Conservation (phyloP, 768 basidiomycete genomes). For the Amanita subjunquillea region DNA sequence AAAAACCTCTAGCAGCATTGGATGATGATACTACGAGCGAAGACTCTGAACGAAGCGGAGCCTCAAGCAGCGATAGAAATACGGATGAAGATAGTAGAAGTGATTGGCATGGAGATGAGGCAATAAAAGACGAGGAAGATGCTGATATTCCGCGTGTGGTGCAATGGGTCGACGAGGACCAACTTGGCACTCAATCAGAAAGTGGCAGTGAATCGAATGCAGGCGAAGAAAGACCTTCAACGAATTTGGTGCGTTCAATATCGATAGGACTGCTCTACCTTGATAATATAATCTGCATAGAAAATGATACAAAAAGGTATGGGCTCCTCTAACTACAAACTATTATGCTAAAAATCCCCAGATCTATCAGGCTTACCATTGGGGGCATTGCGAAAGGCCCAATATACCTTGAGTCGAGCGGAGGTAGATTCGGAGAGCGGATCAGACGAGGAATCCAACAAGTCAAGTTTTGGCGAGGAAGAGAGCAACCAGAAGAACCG, state of each 20-base stretch:
- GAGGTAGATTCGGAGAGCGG: constrained; percentile 29
- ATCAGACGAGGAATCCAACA: constrained; percentile 10
- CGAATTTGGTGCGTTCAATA: neutral
- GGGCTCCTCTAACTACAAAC: neutral
- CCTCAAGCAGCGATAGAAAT: neutral
- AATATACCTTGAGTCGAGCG: constrained; percentile 36
- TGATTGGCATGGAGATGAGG: constrained; percentile 1
- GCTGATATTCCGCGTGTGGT: constrained; percentile 47
- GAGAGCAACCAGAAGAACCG: constrained; percentile 23
- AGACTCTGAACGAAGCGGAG: neutral
- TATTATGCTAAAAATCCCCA: constrained; percentile 13
- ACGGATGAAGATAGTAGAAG: neutral
- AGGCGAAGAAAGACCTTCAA: neutral
- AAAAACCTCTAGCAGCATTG: neutral
- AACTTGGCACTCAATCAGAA: constrained; percentile 26
- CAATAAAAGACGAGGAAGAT: constrained; percentile 25
- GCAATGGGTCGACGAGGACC: constrained; percentile 50
- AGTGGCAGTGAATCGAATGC: constrained; percentile 15
- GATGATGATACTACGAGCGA: neutral
- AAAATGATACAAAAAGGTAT: constrained; percentile 17
- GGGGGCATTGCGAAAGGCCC: constrained; percentile 57
- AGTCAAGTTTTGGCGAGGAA: constrained; percentile 3
- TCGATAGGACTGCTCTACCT: neutral
- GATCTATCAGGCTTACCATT: constrained; percentile 55
- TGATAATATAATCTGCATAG: constrained; percentile 8